Base-by-base conservation (phyloP, 2,329 filamentous ascomycete species). In the Penicillium sp. region DNA sequence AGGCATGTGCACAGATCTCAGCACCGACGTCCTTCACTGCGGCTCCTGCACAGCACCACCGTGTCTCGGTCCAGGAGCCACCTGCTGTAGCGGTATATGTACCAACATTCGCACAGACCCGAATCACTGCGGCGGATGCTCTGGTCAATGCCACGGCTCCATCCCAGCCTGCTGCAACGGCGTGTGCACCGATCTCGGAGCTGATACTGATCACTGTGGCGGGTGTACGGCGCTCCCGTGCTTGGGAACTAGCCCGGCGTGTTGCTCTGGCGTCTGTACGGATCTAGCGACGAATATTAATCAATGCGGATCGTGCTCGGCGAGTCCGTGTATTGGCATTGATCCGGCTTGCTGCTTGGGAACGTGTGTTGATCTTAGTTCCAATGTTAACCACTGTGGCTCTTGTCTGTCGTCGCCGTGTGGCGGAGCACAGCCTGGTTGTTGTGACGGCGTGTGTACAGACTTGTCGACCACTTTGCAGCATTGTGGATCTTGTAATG, bases 401-500 rank as follows among this genome's bases (percentile, higher is more conserved):
- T 45, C 48, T 27, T 60, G 58, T 30, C 32, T 16, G 14, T 43
- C 52, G 7, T 35, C 35, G 9, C 43, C 54, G 3, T 53, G 47
- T 26, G 39, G 35, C 9, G 44, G 42, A 29, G 19, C 45, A 4
- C 43, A 23, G 8, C 55, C 42, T 8, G 54, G 35, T 9, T 57
- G 57, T n/a, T 59, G 57, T 23, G n/a, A 26, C 26, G 50, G 46
- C 2, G 16, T 8, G 18, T 57, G 56, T 39, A 44, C 13, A 8
- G 53, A 59, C 26, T 26, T 56, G 16, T 26, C 47, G 18, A 49
- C 49, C 13, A 52, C 47, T 47, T 10, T 50, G 16, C 56, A 55
- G 10, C 42, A 62, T 34, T 62, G 58, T 32, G 58, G 58, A 9
- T 49, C 50, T 29, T 62, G 60, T 14, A 5, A 18, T n/a, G 26